Evolutionary conservation across 257 asterid species (phyloP).

Genomic region (Nicotiana tabacum): DNA sequence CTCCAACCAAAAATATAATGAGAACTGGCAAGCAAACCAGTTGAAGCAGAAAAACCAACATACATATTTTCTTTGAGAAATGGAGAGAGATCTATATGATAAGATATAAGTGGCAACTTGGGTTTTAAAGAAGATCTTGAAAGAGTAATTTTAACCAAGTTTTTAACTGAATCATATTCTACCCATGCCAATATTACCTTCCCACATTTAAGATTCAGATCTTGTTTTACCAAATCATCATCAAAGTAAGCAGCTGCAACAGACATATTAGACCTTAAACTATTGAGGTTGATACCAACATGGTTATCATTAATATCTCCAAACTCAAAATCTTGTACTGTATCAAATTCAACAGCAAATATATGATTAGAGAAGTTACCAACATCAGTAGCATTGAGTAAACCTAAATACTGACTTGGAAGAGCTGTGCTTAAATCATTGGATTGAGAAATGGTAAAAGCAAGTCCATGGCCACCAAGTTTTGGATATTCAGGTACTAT

Average conservation of each 20-base stretch:
- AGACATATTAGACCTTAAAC: constrained; percentile 41
- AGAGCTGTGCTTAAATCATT: constrained; percentile 29
- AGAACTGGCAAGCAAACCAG: constrained; percentile 55
- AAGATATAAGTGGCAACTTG: constrained; percentile 37
- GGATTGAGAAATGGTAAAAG: constrained; percentile 42
- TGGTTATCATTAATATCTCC: constrained; percentile 57
- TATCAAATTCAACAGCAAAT: constrained; percentile 69
- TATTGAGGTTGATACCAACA: constrained; percentile 51
- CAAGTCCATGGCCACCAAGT: constrained; percentile 77
- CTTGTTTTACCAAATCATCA: constrained; percentile 19
- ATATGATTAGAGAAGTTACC: constrained; percentile 54
- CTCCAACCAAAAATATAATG: constrained; percentile 86
- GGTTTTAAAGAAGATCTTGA: constrained; percentile 45
- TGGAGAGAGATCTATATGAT: constrained; percentile 38
- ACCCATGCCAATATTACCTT: constrained; percentile 52
- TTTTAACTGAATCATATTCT: constrained; percentile 44
- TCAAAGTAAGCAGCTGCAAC: constrained; percentile 41
- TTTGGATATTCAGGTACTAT: constrained; percentile 60
- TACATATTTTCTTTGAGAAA: constrained; percentile 43
- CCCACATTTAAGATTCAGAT: constrained; percentile 48
- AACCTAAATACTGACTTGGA: constrained; percentile 67
- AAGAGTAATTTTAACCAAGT: constrained; percentile 36
- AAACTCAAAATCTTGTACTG: constrained; percentile 61
- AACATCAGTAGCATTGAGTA: constrained; percentile 37
- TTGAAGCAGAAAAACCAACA: constrained; percentile 74